phyloP scores from a whole-genome alignment of 768 basidiomycete species.

The Pleurotus tuoliensis region DNA sequence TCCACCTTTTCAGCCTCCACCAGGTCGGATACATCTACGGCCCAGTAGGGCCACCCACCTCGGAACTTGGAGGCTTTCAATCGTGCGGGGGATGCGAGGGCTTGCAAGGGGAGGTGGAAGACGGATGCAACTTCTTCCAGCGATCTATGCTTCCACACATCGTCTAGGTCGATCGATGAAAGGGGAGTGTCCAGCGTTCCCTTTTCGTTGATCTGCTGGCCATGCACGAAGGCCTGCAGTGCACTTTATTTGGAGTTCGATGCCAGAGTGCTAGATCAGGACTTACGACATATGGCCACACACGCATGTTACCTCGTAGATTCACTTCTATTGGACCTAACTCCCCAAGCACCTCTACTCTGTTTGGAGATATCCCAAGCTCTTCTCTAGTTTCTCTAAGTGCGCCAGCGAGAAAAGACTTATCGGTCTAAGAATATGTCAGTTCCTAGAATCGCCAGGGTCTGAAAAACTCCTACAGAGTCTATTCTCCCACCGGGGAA shows the following conservation, averaged over 20 bases:
- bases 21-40: conserved; percentile 65
- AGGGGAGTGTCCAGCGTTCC: conserved; percentile 40
- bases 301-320: conserved; percentile 51
- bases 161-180: conserved; percentile 53
- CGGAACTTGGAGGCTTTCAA: conserved; percentile 54
- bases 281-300: conserved; percentile 78
- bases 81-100: conserved; percentile 42
- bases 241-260: no score
- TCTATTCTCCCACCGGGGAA: conserved; percentile 76
- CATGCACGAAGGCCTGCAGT: conserved; percentile 37
- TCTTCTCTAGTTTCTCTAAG: conserved; percentile 76
- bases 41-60: conserved; percentile 55
- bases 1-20: conserved; percentile 20
- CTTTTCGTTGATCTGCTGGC: conserved; percentile 11
- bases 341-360: conserved; percentile 63
- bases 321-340: conserved; percentile 61
- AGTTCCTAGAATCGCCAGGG: conserved; percentile 7
- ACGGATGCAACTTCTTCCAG: conserved; percentile 61
- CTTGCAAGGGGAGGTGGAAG: conserved; percentile 67
- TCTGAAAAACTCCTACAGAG: conserved; percentile 32
- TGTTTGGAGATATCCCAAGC: conserved; percentile 54
- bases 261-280: not conserved
- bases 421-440: conserved; percentile 31
- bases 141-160: conserved; percentile 43
- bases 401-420: conserved; percentile 58